Conservation (phyloP, 2,329 filamentous ascomycete genomes). For the Colletotrichum orbiculare region DNA sequence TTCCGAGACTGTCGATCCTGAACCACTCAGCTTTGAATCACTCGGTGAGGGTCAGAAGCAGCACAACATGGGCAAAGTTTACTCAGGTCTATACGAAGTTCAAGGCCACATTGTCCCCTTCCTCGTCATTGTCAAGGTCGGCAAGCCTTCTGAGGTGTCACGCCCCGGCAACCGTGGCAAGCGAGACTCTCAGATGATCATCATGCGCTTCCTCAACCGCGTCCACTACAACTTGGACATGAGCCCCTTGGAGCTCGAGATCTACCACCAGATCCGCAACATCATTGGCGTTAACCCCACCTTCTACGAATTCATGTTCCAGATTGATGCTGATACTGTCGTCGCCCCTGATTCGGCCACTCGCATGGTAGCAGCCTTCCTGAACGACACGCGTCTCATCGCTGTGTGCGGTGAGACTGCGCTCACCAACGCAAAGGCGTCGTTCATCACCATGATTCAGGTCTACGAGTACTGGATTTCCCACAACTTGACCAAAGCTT, state of each 20-base stretch:
- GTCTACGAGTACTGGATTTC: constrained; percentile 99
- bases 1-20: constrained; percentile 91
- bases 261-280: constrained; percentile 98
- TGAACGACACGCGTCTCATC: constrained; percentile 93
- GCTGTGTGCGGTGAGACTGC: constrained; percentile 95
- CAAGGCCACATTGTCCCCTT: constrained; percentile 98
- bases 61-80: constrained; percentile 99
- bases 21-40: constrained; percentile 95
- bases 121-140: constrained; percentile 95
- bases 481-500: constrained; percentile 95
- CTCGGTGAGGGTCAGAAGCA: constrained; percentile 96
- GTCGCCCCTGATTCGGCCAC: constrained; percentile 90
- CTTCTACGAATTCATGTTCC: constrained; percentile 96
- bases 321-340: constrained; percentile 97
- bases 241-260: constrained; percentile 96
- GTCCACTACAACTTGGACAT: constrained; percentile 98
- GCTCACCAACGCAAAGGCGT: constrained; percentile 91
- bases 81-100: constrained; percentile 97
- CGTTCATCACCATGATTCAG: constrained; percentile 98
- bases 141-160: constrained; percentile 95
- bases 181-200: constrained; percentile 97
- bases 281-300: constrained; percentile 98
- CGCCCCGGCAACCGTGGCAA: constrained; percentile 98
- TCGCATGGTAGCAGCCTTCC: constrained; percentile 90
- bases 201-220: constrained; percentile 99